A percentile compares a stretch with the other conserved stretches of the same genome.
phyloP scores from a whole-genome alignment of 2,329 filamentous ascomycete species.

The Colletotrichum tofieldiae region DNA sequence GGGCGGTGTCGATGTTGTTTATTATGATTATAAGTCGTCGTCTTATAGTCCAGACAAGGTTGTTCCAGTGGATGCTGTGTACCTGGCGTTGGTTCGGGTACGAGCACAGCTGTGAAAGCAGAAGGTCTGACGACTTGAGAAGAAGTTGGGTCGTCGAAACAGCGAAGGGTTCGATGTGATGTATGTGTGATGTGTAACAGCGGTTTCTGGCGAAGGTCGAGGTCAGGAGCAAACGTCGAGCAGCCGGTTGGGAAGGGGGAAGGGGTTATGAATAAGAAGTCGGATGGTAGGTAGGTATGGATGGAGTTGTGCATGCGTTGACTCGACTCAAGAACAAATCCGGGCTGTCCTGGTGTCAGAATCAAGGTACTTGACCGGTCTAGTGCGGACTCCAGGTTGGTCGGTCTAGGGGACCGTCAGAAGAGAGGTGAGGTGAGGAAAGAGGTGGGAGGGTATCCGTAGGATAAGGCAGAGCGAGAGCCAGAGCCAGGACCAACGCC shows the following conservation, averaged over 20 bases:
- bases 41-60: constrained; percentile 28
- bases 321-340: constrained; percentile 40
- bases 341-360: constrained; percentile 34
- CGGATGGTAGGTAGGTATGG: constrained; percentile 13
- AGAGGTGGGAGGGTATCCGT: constrained; percentile 33
- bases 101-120: background rate
- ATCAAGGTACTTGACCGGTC: constrained; percentile 27
- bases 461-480: constrained; percentile 10
- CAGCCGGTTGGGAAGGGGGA: constrained; percentile 4
- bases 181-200: background rate
- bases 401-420: constrained; percentile 15
- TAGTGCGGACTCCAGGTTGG: constrained; percentile 33
- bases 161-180: background rate
- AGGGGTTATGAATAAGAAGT: constrained; percentile 36
- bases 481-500: background rate
- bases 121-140: background rate
- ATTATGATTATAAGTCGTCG: constrained; percentile 31
- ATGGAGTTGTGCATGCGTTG: constrained; percentile 34
- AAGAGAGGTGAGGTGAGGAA: constrained; percentile 15
- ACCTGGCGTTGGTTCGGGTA: background rate
- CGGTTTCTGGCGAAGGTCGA: background rate
- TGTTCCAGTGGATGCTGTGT: background rate
- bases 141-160: background rate
- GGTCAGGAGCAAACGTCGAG: constrained; percentile 4
- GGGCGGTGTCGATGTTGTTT: constrained; percentile 21